phyloP scores from a whole-genome alignment of 2,329 filamentous ascomycete species.

The Cordyceps cicadae region DNA sequence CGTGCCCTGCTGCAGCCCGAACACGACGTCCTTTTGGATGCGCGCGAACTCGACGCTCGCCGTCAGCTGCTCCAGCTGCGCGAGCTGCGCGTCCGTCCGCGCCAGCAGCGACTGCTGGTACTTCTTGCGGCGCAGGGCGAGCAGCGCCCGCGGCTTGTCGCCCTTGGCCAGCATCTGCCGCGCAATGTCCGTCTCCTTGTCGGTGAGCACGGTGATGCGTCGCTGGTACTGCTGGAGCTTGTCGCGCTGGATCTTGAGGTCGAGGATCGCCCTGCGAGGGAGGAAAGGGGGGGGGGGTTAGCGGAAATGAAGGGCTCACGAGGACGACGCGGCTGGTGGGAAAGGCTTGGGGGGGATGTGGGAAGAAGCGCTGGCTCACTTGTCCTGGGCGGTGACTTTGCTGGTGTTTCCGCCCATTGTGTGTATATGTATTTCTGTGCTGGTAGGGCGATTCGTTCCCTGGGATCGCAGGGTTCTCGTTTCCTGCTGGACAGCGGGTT shows the following conservation, averaged over 20 bases:
- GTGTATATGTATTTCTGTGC: not conserved
- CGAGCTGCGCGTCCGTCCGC: conserved; percentile 90
- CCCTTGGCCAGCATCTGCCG: conserved; percentile 70
- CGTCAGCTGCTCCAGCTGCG: conserved; percentile 82
- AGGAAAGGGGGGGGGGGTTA: conserved; percentile 3
- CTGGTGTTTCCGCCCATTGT: conserved; percentile 49
- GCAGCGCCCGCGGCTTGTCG: conserved; percentile 72
- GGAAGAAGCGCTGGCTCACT: conserved; percentile 45
- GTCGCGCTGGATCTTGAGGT: conserved; percentile 96
- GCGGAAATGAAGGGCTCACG: not conserved
- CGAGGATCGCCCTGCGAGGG: conserved; percentile 75
- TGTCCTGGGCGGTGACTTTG: conserved; percentile 68
- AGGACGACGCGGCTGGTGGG: conserved; percentile 8
- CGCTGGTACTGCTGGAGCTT: conserved; percentile 94
- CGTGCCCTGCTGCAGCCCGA: conserved; percentile 86
- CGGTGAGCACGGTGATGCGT: conserved; percentile 76
- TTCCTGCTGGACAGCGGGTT: not conserved
- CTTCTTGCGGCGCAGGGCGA: conserved; percentile 89
- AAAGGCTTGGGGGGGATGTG: not conserved
- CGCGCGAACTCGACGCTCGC: conserved; percentile 89
- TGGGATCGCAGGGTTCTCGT: not conserved
- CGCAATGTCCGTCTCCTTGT: conserved; percentile 80
- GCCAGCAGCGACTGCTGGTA: conserved; percentile 85
- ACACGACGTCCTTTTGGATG: conserved; percentile 94
- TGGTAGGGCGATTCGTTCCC: not conserved